These are phyloP conservation scores for Coriolopsis trogii DNA, from an alignment of 1,284 basidiomycete genomes.

Conservation along the genomic window DNA sequence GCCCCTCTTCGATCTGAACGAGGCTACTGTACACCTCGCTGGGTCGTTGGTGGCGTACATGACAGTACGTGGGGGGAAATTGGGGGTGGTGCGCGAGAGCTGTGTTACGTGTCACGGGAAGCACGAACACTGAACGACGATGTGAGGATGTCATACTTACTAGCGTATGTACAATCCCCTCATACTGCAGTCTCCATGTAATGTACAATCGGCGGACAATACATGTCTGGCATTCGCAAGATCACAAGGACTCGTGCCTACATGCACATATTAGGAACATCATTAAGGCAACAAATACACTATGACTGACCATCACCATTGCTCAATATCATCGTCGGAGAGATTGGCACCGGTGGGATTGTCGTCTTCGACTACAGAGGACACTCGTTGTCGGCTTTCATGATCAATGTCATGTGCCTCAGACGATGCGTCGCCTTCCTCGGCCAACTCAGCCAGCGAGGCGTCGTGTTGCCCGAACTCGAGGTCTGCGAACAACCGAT, in stretches of 20 bases:
- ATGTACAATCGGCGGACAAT: no score
- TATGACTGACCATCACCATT: slow-evolving; percentile 37
- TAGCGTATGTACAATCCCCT: no score
- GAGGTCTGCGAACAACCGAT: slow-evolving; percentile 58
- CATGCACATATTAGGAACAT: not conserved
- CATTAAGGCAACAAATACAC: not conserved
- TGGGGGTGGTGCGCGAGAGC: not conserved
- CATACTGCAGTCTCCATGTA: no score
- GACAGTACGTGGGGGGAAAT: slow-evolving; percentile 1
- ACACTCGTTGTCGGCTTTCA: slow-evolving; percentile 16
- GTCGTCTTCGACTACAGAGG: slow-evolving; percentile 20
- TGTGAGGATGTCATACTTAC: not conserved
- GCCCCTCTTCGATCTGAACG: slow-evolving; percentile 3
- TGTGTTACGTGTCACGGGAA: slow-evolving; percentile 2
- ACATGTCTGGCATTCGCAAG: no score
- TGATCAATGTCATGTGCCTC: slow-evolving; percentile 31
- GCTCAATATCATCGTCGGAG: slow-evolving; percentile 72
- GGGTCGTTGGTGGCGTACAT: slow-evolving; percentile 7
- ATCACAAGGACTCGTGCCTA: no score
- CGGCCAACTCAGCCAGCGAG: slow-evolving; percentile 39
- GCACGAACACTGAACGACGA: not conserved
- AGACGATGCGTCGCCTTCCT: slow-evolving; percentile 36
- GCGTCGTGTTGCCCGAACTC: slow-evolving; percentile 40
- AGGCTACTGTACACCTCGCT: slow-evolving; percentile 3
- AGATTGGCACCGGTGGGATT: slow-evolving; percentile 55